phyloP scores from a whole-genome alignment of 116 monocot genomes.

The Papilionanthe hybrid region DNA sequence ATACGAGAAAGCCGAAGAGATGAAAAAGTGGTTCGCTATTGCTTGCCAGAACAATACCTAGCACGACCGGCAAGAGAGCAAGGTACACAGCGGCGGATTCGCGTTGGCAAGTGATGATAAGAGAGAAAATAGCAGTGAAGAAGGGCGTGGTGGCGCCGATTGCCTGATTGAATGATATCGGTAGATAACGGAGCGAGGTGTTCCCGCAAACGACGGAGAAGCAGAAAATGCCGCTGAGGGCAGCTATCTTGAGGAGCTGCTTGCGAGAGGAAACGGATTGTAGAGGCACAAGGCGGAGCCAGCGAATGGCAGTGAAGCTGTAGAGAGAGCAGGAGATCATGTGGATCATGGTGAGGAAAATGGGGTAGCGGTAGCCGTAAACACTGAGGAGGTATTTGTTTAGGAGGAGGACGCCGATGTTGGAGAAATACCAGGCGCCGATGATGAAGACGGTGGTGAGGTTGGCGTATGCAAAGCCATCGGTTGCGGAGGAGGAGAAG shows the following conservation, averaged over 20 bases:
- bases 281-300: constrained; percentile 53
- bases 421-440: constrained; percentile 82
- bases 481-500: constrained; percentile 5
- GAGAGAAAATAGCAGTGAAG: constrained; percentile 81
- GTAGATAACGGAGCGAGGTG: constrained; percentile 81
- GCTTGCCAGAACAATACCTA: constrained; percentile 65
- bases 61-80: constrained; percentile 75
- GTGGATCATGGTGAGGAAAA: constrained; percentile 83
- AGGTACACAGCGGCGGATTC: constrained; percentile 58
- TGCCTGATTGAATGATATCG: constrained; percentile 97
- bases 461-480: constrained; percentile 13
- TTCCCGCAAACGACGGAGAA: constrained; percentile 89
- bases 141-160: constrained; percentile 91
- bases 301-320: constrained; percentile 43
- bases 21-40: constrained; percentile 90
- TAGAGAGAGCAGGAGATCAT: constrained; percentile 77
- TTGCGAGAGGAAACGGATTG: constrained; percentile 56
- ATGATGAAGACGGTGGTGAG: constrained; percentile 52
- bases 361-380: constrained; percentile 76
- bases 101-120: constrained; percentile 53
- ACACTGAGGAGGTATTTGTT: constrained; percentile 88
- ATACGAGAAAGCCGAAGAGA: constrained; percentile 79
- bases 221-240: constrained; percentile 77
- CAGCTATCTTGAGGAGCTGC: constrained; percentile 69
- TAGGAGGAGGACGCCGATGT: constrained; percentile 89